Base-by-base conservation (phyloP, 2,329 filamentous ascomycete species). In the Colletotrichum ledebouriae region DNA sequence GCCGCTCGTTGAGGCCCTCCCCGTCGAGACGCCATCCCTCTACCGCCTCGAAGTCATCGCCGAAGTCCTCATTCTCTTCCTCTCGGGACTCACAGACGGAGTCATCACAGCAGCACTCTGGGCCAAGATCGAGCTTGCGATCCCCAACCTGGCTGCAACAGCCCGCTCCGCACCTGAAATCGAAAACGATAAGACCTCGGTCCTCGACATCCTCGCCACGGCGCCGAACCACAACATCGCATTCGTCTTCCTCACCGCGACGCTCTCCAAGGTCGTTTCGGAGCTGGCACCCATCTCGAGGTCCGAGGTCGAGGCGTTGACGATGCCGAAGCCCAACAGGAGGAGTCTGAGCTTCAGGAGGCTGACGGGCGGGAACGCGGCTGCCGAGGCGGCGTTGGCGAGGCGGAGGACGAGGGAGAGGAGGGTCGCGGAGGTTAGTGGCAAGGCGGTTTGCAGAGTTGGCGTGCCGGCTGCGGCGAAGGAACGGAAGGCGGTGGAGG, bases 201-300 rank as follows among this genome's bases (percentile, higher is more conserved):
- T 96, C 2, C 87, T 97, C 5, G 94, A 98, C 72, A 86, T 91
- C 2, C 85, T 98, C 2, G 87, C 91, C 0, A 83, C 86, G 2
- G 86, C 88, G 0, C 92, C 94, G 0, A 90, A 91, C 57, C 92
- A 97, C 79, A 96, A 94, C 75, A 94, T 97, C 63, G 92, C 92
- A 0, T 97, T 98, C 75, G 92, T 97, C 2, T 94, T 98, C 71
- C 82, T 98, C 15, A 93, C 91, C 0, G 90, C 92, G 9, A 94
- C 94, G 79, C 84, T 98, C 1, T 80, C 84, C 2, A 82, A 84
- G 4, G 79, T 87, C 1, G 80, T 84, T 2, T 76, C 80, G 0
- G 87, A 89, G 62, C 77, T 89, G 6, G 77, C 75, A 46, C 85
- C 73, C 25, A 72, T 84, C 1, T 79, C 73, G 12, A 79, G 78